Percentiles rank a stretch among this genome's conserved stretches.
These are phyloP conservation scores for Raphanus raphanistrum DNA, from an alignment of 345 rosid species.

Conservation along the genomic window DNA sequence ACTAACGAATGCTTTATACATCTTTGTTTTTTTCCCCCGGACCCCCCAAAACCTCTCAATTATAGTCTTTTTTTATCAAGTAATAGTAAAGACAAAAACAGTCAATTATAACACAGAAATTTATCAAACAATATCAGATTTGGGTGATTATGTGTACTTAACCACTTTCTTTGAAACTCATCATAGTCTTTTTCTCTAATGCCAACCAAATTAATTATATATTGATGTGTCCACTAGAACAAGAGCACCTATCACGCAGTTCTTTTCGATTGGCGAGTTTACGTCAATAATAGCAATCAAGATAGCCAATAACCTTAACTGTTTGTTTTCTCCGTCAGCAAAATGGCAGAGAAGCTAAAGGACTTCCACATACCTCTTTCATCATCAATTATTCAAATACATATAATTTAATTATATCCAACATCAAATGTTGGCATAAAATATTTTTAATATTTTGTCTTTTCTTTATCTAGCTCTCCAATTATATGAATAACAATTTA, in stretches of 20 bases:
- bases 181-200: background rate
- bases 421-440: background rate
- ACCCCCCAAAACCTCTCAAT: background rate
- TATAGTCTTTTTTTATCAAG: background rate
- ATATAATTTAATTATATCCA: background rate
- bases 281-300: constrained; percentile 28
- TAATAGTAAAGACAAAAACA: background rate
- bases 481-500: background rate
- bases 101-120: background rate
- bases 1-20: no score
- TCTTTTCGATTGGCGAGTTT: constrained; percentile 30
- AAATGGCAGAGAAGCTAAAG: constrained; percentile 5
- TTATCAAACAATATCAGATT: background rate
- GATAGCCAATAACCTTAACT: constrained; percentile 10
- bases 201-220: background rate
- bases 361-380: constrained; percentile 17
- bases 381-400: constrained; percentile 23
- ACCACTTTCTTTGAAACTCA: constrained; percentile 35
- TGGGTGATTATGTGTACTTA: constrained; percentile 29
- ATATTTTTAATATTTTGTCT: background rate
- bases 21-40: background rate
- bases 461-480: background rate
- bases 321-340: background rate
- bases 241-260: constrained; percentile 11
- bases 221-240: constrained; percentile 3